Evolutionary conservation across 768 basidiomycete genomes (phyloP).

Genomic region (Termitomyces sp.): DNA sequence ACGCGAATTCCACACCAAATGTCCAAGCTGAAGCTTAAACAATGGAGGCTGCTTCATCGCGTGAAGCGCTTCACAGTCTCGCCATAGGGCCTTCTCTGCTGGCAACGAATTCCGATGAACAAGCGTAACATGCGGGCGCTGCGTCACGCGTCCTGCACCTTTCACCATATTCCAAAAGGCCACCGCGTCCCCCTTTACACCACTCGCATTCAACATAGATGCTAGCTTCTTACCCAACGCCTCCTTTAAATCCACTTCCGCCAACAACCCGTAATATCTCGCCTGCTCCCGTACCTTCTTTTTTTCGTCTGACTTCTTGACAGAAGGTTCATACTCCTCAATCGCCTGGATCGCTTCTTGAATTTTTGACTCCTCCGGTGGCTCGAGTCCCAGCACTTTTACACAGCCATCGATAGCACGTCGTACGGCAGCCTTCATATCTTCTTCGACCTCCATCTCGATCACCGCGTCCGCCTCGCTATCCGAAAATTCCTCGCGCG

Average conservation of each 20-base stretch:
- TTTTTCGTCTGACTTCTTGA: constrained; percentile 24
- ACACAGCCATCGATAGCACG: constrained; percentile 57
- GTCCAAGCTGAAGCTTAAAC: constrained; percentile 56
- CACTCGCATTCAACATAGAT: constrained; percentile 13
- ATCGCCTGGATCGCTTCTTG: constrained; percentile 47
- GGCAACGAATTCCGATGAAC: constrained; percentile 57
- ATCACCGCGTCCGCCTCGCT: constrained; percentile 55
- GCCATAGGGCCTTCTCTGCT: constrained; percentile 33
- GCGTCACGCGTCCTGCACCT: constrained; percentile 38
- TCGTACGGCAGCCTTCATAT: constrained; percentile 47
- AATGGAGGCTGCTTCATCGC: constrained; percentile 35
- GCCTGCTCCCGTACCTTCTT: constrained; percentile 30
- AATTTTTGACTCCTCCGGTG: constrained; percentile 53
- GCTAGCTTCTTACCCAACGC: constrained; percentile 41
- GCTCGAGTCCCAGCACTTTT: constrained; percentile 44
- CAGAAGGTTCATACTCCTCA: constrained; percentile 32
- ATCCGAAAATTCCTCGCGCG: constrained; percentile 52
- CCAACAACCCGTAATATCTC: constrained; percentile 76
- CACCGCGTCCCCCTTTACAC: constrained; percentile 20
- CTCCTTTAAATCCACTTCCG: constrained; percentile 59
- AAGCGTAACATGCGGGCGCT: constrained; percentile 80
- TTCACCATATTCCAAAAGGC: constrained; percentile 50
- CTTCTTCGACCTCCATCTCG: constrained; percentile 52
- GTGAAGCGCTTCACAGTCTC: constrained; percentile 42
- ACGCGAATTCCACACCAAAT: constrained; percentile 68